Conservation (phyloP, 1,139 yeast genomes). For the Williopsis jadinii region DNA sequence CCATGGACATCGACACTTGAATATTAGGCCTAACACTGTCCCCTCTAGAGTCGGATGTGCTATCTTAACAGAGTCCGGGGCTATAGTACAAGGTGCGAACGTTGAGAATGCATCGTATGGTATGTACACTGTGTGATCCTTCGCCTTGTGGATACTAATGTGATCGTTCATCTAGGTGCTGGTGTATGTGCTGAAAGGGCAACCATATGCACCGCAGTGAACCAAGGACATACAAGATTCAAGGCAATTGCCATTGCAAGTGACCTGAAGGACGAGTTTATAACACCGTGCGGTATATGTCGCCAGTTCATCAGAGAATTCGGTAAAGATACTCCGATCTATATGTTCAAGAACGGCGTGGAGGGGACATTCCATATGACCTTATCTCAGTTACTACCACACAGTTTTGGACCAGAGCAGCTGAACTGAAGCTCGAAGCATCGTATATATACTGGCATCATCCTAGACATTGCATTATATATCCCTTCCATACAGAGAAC, state of each 20-base stretch:
- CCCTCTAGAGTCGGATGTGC: constrained; percentile 72
- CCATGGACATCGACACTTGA: too few relatives aligned
- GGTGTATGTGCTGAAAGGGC: constrained; percentile 88
- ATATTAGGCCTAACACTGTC: neutral
- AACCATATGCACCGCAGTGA: constrained; percentile 63
- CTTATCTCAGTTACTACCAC: constrained; percentile 65
- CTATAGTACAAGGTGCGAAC: constrained; percentile 65
- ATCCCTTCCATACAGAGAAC: neutral
- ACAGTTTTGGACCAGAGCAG: constrained; percentile 83
- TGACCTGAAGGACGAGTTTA: constrained; percentile 45
- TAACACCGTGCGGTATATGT: constrained; percentile 93
- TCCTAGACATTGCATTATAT: neutral
- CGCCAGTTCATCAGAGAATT: constrained; percentile 85
- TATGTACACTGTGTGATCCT: constrained; percentile 1
- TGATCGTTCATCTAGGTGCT: constrained; percentile 31
- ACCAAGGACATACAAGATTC: constrained; percentile 39
- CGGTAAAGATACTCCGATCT: constrained; percentile 42
- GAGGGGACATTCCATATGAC: constrained; percentile 41
- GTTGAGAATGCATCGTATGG: constrained; percentile 92
- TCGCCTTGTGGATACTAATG: neutral
- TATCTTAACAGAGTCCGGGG: constrained; percentile 45
- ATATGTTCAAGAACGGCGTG: constrained; percentile 55
- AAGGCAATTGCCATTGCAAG: constrained; percentile 68
- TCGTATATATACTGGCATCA: neutral
- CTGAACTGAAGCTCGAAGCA: constrained; percentile 23